These are phyloP conservation scores for Acanthamoeba castellanii DNA, from an alignment of 208 protist genomes.

Conservation along the genomic window DNA sequence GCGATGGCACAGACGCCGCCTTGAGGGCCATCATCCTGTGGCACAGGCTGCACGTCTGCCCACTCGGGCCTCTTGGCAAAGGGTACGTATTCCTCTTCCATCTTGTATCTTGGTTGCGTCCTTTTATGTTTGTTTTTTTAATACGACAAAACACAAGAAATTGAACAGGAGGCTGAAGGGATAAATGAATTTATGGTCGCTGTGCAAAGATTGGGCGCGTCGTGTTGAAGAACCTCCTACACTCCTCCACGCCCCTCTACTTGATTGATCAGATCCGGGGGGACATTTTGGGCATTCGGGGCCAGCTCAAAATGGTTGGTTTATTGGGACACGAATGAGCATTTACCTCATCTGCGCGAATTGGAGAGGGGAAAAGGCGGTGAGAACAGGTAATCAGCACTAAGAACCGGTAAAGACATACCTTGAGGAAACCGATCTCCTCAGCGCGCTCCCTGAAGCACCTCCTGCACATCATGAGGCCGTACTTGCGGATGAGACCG, in stretches of 20 bases:
- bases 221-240: neutral
- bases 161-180: no score
- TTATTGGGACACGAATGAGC: slow-evolving; percentile 39
- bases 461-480: slow-evolving; percentile 94
- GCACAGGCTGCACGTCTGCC: slow-evolving; percentile 88
- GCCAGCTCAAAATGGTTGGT: neutral
- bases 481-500: slow-evolving; percentile 96
- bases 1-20: slow-evolving; percentile 89
- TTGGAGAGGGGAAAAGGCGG: no score
- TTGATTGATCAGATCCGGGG: no score
- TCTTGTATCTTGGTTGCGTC: neutral
- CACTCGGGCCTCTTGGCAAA: slow-evolving; percentile 82
- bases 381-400: neutral
- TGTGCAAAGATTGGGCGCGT: neutral
- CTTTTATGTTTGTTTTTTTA: neutral
- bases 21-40: slow-evolving; percentile 90
- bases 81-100: slow-evolving; percentile 40
- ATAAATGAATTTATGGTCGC: neutral
- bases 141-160: no score
- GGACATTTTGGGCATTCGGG: neutral
- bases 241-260: no score
- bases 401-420: slow-evolving; percentile 62
- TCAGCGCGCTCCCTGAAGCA: slow-evolving; percentile 94
- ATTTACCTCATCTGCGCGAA: neutral
- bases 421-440: slow-evolving; percentile 95